Evolutionary conservation across 148 eudicot genomes (phyloP), one percentile per base, ranked within the genome.

Genomic region (Polygonum aviculare): DNA sequence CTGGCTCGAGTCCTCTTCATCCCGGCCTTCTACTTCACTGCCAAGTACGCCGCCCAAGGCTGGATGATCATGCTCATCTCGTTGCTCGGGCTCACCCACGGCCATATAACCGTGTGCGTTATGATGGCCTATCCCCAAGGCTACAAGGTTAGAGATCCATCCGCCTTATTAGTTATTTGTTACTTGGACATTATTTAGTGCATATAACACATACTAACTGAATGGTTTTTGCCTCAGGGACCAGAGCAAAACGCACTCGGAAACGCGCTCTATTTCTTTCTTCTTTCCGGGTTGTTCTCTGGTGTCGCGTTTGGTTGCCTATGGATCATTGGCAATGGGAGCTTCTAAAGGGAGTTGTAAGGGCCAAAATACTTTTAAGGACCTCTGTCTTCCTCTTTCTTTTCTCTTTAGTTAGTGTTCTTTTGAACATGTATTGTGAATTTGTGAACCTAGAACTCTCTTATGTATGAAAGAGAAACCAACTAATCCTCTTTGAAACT

Each of bases 191-290:
- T n/a, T 2, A 59, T 22, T 26, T 26, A 26, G 31, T 26, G 31
- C 31, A n/a, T n/a, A 5, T 7, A 9, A 41, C 45, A 7, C 45
- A 41, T 41, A 6, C 45, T 9, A 41, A 50, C 12, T 14, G 19
- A 50, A 50, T 50, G 18, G 3, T 54, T 14, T 36, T 40, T 9
- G 55, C 72, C 36, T 71, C 26, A 91, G 93, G 93, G 91, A 12
- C 93, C 96, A 69, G 96, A 88, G 87, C 90, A 88, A 54, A 88
- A 91, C 22, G 96, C 96, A 19, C 11, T 91, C 36, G 96, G 92
- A 12, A 91, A 91, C 72, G 41, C 87, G 79, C 70, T 91, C 38
- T 85, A 84, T 11, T 19, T 87, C 26, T 91, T 83, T 51, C 88
- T 91, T 49, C 83, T 87, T 2, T 89, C 79, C 0, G 92, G 92